These are phyloP conservation scores for Kwoniella shandongensis DNA, from an alignment of 768 basidiomycete species.

Conservation along the genomic window DNA sequence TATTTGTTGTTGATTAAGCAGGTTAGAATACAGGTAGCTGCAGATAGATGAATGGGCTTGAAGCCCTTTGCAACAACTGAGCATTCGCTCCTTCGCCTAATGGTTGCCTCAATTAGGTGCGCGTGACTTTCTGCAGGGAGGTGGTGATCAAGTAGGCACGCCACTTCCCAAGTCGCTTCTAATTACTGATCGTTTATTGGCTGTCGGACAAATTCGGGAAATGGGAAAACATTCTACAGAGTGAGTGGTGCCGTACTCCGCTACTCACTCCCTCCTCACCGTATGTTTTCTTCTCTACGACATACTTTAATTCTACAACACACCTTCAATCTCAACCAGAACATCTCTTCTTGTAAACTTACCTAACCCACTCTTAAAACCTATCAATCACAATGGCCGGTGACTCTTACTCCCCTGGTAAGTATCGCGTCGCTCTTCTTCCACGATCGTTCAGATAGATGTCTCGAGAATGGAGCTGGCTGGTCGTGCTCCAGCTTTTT, in stretches of 20 bases:
- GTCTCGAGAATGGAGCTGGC: not conserved
- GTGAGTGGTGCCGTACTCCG: too few species aligned
- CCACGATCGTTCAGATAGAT: not conserved
- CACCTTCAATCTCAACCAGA: not conserved
- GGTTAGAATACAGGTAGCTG: too few species aligned
- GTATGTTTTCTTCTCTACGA: slow-evolving; percentile 6
- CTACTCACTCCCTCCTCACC: not conserved
- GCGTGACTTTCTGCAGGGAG: too few species aligned
- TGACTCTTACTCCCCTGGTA: slow-evolving; percentile 27
- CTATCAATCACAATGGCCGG: slow-evolving; percentile 23
- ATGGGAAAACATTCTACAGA: slow-evolving; percentile 1
- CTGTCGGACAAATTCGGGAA: slow-evolving; percentile 21
- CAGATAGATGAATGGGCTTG: too few species aligned
- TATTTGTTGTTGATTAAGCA: not conserved
- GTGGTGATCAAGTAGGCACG: too few species aligned
- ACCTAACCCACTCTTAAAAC: too few species aligned
- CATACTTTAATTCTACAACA: not conserved
- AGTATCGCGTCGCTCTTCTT: not conserved
- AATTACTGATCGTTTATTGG: slow-evolving; percentile 9
- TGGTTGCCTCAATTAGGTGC: too few species aligned
- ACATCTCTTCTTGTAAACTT: too few species aligned
- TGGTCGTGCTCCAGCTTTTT: not conserved
- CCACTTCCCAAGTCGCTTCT: not conserved
- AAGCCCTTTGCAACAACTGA: too few species aligned
- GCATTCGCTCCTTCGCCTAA: too few species aligned